Evolutionary conservation across 73 alveolate species (phyloP).

Genomic region (Paraurostyla sp.): DNA sequence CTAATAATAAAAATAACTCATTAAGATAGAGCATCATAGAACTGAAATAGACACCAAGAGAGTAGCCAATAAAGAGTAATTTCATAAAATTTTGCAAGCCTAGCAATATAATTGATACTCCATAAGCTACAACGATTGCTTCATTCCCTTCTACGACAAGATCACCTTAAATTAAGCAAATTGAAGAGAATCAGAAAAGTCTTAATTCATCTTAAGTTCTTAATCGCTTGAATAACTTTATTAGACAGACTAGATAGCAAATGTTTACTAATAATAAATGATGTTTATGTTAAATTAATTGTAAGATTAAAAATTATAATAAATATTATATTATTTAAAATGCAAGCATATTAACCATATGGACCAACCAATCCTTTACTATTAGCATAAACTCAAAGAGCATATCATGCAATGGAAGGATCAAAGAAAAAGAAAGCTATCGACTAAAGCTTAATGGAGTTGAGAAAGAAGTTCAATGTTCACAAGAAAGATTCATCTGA

Average conservation of each 20-base stretch:
- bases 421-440: constrained; percentile 51
- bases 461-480: constrained; percentile 38
- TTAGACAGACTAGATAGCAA: neutral
- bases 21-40: neutral
- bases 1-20: too few species aligned
- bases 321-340: neutral
- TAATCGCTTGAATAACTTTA: neutral
- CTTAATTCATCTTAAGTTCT: neutral
- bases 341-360: constrained; percentile 30
- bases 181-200: too few species aligned
- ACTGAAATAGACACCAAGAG: neutral
- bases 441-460: constrained; percentile 25
- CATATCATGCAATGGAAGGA: constrained; percentile 64
- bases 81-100: neutral
- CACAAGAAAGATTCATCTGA: neutral
- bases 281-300: neutral
- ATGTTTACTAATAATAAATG: neutral
- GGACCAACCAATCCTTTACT: constrained; percentile 7
- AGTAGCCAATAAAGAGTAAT: constrained; percentile 10
- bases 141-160: too few species aligned
- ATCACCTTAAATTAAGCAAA: too few species aligned
- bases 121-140: neutral
- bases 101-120: neutral
- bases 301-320: neutral
- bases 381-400: neutral